Evolutionary conservation across 352 stramenopile species (phyloP).

Genomic region (Plasmopara halstedii): DNA sequence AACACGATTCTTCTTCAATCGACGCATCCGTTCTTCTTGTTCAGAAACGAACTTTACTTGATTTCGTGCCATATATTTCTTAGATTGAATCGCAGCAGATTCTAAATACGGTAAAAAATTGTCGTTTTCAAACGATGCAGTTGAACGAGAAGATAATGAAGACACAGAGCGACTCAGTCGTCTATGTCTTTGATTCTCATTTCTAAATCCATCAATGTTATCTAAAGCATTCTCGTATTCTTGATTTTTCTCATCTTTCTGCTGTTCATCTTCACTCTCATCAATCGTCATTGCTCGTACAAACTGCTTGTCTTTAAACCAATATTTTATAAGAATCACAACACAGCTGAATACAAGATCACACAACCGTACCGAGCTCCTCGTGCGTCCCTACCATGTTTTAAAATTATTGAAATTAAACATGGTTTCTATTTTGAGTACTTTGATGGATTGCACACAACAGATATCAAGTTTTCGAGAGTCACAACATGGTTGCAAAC

Average conservation of each 20-base stretch:
- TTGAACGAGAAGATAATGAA: slow-evolving; percentile 10
- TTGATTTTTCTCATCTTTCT: slow-evolving; percentile 7
- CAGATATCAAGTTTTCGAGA: too few relatives aligned
- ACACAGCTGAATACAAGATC: neutral
- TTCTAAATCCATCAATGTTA: neutral
- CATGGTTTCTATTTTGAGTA: too few relatives aligned
- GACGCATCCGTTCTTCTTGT: slow-evolving; percentile 43
- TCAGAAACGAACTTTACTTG: slow-evolving; percentile 57
- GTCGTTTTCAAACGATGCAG: slow-evolving; percentile 23
- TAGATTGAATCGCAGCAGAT: slow-evolving; percentile 70
- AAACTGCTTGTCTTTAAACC: slow-evolving; percentile 32
- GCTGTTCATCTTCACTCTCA: slow-evolving; percentile 21
- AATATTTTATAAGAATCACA: neutral
- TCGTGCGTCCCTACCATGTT: slow-evolving; percentile 37
- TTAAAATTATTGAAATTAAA: neutral
- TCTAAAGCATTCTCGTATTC: slow-evolving; percentile 9
- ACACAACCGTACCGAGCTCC: slow-evolving; percentile 23
- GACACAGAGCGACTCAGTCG: slow-evolving; percentile 17
- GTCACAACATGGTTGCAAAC: too few relatives aligned
- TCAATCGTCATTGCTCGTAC: slow-evolving; percentile 29
- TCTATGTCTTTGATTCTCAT: neutral
- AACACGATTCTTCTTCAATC: slow-evolving; percentile 54
- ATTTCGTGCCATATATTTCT: slow-evolving; percentile 67
- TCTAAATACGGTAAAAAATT: slow-evolving; percentile 36
- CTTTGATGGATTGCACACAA: too few relatives aligned